A percentile compares a stretch with the other conserved stretches of the same genome.
Evolutionary conservation across 805 yeast species (phyloP).

Genomic region (Yarrowia sp.): DNA sequence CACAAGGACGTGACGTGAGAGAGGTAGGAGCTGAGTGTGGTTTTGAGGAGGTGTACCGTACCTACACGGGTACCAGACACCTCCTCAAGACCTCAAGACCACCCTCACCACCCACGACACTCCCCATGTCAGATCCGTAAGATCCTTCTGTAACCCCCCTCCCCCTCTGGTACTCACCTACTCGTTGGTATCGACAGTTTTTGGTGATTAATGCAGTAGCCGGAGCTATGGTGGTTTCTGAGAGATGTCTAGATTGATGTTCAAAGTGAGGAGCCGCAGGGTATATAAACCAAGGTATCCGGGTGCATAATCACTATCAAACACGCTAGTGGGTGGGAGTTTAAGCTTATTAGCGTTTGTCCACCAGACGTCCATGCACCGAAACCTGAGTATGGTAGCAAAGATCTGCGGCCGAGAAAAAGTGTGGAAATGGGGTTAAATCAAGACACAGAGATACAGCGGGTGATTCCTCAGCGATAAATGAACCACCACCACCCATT

Average conservation of each 20-base stretch:
- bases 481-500: no score
- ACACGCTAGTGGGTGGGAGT: slow-evolving; percentile 23
- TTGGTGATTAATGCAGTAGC: background rate
- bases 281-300: slow-evolving; percentile 20
- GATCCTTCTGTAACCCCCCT: background rate
- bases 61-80: no score
- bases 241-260: background rate
- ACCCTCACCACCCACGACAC: no score
- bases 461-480: no score
- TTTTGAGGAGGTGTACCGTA: no score
- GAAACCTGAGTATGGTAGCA: slow-evolving; percentile 29
- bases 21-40: no score
- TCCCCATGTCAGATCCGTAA: no score
- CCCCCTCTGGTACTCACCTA: slow-evolving; percentile 9
- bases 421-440: background rate
- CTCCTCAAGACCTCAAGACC: no score
- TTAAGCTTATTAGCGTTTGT: background rate
- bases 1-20: no score
- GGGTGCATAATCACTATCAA: slow-evolving; percentile 31
- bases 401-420: background rate
- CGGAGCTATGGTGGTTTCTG: background rate
- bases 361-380: slow-evolving; percentile 13
- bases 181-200: slow-evolving; percentile 15
- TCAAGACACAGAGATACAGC: no score
- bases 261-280: background rate